These are phyloP conservation scores for Sporopachydermia quercuum DNA, from an alignment of 805 yeast species.

Conservation along the genomic window DNA sequence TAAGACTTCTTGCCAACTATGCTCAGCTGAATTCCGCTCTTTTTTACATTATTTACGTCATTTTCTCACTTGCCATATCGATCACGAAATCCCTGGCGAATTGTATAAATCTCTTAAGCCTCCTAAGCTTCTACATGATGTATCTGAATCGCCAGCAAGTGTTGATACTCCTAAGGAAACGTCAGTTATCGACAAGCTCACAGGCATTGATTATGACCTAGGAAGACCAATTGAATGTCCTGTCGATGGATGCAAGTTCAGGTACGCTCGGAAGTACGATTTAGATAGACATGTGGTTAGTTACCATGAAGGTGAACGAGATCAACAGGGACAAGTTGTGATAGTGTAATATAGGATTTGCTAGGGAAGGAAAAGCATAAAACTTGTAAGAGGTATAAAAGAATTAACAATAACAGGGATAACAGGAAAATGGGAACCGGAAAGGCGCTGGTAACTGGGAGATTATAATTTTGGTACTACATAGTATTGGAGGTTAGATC, in stretches of 20 bases:
- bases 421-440: too few species aligned
- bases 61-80: not conserved
- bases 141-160: not conserved
- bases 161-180: conserved; percentile 2
- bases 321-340: too few species aligned
- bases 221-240: conserved; percentile 18
- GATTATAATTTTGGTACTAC: too few species aligned
- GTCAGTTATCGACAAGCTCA: conserved; percentile 16
- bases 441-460: too few species aligned
- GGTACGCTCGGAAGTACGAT: conserved; percentile 24
- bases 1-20: not conserved
- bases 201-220: conserved; percentile 21
- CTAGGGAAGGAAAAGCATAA: too few species aligned
- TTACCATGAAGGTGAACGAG: not conserved
- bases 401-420: too few species aligned
- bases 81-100: not conserved
- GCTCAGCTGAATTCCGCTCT: not conserved
- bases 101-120: not conserved
- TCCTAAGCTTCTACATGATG: not conserved
- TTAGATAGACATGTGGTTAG: conserved; percentile 18
- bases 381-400: too few species aligned
- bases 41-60: not conserved
- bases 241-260: conserved; percentile 15
- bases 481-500: too few species aligned
- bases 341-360: too few species aligned